Evolutionary conservation across 495 filamentous ascomycete species (phyloP), one percentile per base, ranked within the genome.

Genomic region (Podospora didyma): DNA sequence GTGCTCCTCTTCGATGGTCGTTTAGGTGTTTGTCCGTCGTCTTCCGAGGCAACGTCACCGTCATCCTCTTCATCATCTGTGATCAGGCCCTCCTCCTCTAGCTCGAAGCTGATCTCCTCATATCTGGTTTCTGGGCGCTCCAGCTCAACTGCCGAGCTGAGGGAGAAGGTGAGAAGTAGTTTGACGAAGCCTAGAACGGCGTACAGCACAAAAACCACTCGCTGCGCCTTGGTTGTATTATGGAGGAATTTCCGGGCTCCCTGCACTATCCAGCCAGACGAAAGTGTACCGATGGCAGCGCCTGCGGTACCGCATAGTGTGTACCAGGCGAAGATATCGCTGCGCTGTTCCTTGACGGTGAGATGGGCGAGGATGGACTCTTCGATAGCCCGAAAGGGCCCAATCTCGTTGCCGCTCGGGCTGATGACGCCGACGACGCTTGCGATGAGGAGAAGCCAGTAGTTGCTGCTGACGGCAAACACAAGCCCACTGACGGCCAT

Each of bases 321-420:
- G 63, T 94, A 91, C 90, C 90, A 95, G 7, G 89, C 85, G 62
- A 90, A 88, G 20, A 95, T 82, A 72, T 92, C 89, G 46, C 85
- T 79, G 46, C 89, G 77, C 11, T 73, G 69, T 20, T 79, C 77
- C 20, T 82, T 70, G 0, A 77, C 74, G 0, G 85, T 88, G 17
- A 95, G 77, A 58, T 93, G 89, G 6, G 89, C 87, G 11, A 93
- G 66, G 2, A 86, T 86, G 49, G 51, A 72, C 71, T 94, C 90
- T 65, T 96, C 90, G n/a, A 93, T 82, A 21, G 89, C 89, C 46
- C 87, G 81, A 70, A 94, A 95, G 1, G 89, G 89, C 0, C 87
- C 87, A 51, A 90, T 89, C 63, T 92, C 88, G 61, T 86, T 89
- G 5, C 88, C 88, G 71, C 86, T 87, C 48, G 89, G 86, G 72